These are phyloP conservation scores for Aspergillus unguis DNA, from an alignment of 2,329 filamentous ascomycete species.

Conservation along the genomic window DNA sequence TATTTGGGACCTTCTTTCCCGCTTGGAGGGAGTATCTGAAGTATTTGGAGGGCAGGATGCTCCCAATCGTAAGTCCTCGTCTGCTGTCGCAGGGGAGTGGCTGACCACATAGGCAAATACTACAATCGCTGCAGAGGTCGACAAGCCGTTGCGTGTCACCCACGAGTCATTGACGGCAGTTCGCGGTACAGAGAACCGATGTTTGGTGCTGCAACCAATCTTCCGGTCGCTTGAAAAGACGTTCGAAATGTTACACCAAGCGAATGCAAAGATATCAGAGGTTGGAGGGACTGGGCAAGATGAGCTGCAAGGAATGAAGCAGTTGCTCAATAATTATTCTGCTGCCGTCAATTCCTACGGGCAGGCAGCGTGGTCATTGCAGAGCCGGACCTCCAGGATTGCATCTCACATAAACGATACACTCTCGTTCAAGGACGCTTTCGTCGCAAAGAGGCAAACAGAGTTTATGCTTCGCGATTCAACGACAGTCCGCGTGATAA, in stretches of 20 bases:
- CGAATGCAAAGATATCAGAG: slow-evolving; percentile 9
- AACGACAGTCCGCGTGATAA: slow-evolving; percentile 27
- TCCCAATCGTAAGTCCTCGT: slow-evolving; percentile 22
- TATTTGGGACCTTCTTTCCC: slow-evolving; percentile 28
- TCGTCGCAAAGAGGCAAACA: slow-evolving; percentile 19
- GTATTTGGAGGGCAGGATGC: slow-evolving; percentile 21
- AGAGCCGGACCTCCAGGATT: slow-evolving; percentile 18
- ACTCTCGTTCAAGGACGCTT: slow-evolving; percentile 21
- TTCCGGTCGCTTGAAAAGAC: slow-evolving; percentile 14
- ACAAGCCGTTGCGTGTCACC: slow-evolving; percentile 17
- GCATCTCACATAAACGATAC: slow-evolving; percentile 23
- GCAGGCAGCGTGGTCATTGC: slow-evolving; percentile 19
- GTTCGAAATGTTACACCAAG: slow-evolving; percentile 12
- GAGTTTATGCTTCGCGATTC: slow-evolving; percentile 24
- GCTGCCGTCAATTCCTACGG: slow-evolving; percentile 16
- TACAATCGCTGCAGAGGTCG: slow-evolving; percentile 4
- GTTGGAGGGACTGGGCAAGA: slow-evolving; percentile 1
- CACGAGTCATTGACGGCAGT: slow-evolving; percentile 18
- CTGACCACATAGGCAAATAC: slow-evolving; percentile 15
- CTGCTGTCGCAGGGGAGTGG: too few species aligned
- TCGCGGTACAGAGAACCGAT: slow-evolving; percentile 20
- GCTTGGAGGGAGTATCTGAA: slow-evolving; percentile 31
- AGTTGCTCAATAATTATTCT: slow-evolving; percentile 19
- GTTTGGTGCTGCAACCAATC: slow-evolving; percentile 21
- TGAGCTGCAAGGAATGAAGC: slow-evolving; percentile 8